Base-by-base conservation (phyloP, 306 rosid genomes). In the Leucaena leucocephala region DNA sequence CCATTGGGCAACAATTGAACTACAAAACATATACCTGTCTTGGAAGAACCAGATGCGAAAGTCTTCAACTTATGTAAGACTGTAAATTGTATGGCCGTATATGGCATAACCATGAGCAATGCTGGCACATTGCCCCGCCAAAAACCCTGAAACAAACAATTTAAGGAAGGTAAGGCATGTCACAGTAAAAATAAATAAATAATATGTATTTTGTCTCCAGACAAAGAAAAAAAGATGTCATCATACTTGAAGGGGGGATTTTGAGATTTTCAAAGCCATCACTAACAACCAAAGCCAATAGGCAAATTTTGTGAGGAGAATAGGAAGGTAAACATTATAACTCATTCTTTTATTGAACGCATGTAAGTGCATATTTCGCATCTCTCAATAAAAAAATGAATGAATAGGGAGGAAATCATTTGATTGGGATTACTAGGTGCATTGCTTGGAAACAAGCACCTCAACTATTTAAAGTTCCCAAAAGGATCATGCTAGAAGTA, bases 111-210 rank as follows among this genome's bases (percentile, higher is more conserved):
- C 98, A 92, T 95, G 70, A 95, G 98, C 86, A 92, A 84, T 43
- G 97, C 98, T 3, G 98, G 98, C 46, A 95, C 98, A 79, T 95
- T 95, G 3, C 98, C 98, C 33, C 97, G 94, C 98, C 98, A 95
- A 75, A 95, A 95, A 27, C 98, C 98, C 98, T 95, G 84, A 19
- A 79, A 83, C 3, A 40, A 48, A 33, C 8, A 81, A 67, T 21
- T 75, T 40, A 21, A 39, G 58, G 4, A 8, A 48, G 36, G 71
- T 46, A 42, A 68, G 39, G 48, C 71, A 11, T 72, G n/a, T 38
- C 68, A 21, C n/a, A 34, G 43, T 33, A 62, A 62, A 12, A 62
- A 38, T 63, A 75, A 45, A 62, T 8, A 1, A 35, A 19, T 22
- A 71, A 65, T 39, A 43, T 19, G 39, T n/a, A 8, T 36, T 42